A percentile compares a stretch with the other conserved stretches of the same genome.
phyloP scores from a whole-genome alignment of 2,329 filamentous ascomycete genomes.

The Xylaria sp. region DNA sequence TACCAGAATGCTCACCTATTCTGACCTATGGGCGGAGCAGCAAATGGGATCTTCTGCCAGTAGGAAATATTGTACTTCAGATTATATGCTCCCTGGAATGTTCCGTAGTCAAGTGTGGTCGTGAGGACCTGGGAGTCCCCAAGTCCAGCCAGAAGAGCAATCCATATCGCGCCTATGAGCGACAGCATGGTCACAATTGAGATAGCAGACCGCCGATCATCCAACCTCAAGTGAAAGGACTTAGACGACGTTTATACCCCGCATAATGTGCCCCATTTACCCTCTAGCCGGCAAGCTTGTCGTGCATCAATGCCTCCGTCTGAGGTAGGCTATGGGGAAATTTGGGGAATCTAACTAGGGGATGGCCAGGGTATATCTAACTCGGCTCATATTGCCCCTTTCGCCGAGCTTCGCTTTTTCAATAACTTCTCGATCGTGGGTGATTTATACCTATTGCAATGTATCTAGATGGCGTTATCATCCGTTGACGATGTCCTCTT shows the following conservation, averaged over 20 bases:
- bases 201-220: not conserved
- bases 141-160: conserved; percentile 20
- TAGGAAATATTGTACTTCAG: conserved; percentile 66
- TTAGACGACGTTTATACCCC: conserved; percentile 22
- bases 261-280: conserved; percentile 18
- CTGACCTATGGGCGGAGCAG: conserved; percentile 65
- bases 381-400: conserved; percentile 32
- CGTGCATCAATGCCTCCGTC: not conserved
- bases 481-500: not conserved
- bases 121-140: conserved; percentile 48
- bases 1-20: conserved; percentile 52
- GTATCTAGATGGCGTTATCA: not conserved
- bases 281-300: conserved; percentile 13
- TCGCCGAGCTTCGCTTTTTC: conserved; percentile 25
- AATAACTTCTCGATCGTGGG: not conserved
- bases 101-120: conserved; percentile 60
- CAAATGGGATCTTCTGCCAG: conserved; percentile 71
- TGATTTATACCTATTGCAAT: not conserved
- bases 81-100: conserved; percentile 64
- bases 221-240: conserved; percentile 5
- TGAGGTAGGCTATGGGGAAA: conserved; percentile 27
- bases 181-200: conserved; percentile 14
- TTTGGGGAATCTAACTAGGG: conserved; percentile 23
- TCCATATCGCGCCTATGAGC: conserved; percentile 17
- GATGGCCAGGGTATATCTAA: conserved; percentile 1